Base-by-base conservation (phyloP, 306 rosid species). In the Notholithocarpus densiflorus region DNA sequence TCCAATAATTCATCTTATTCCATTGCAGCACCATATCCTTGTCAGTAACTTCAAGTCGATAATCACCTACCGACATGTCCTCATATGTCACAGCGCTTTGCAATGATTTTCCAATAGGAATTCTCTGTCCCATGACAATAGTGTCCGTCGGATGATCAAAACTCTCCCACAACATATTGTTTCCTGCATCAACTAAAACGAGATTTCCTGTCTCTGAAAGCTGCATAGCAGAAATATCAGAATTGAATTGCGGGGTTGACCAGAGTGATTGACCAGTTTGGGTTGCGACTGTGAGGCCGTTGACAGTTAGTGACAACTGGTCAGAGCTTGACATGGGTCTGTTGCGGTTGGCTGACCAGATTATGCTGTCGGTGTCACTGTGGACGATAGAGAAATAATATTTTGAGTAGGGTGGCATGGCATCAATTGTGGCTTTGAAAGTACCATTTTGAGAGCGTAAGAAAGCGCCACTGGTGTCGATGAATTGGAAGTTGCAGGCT, bases 91-190 rank as follows among this genome's bases (percentile, higher is more conserved):
- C 80, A 55, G 87, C 55, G 71, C 88, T 79, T 43, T 87, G 81
- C 81, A 94, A 81, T 64, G 56, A 77, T 60, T 82, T 53, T 40
- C 96, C 92, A 20, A 77, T 86, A 3, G 87, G 84, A 61, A 94
- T 80, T 18, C n/a, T 72, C 24, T 89, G 98, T 72, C 97, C 96
- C 15, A 84, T 72, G 37, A 94, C 97, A 80, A 90, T 79, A 19
- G 96, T 90, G 82, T 94, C 98, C 0, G 94, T 90, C 45, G 98
- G 96, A 79, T 89, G 6, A 3, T 74, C 80, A 74, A 94, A 94
- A 82, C 97, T 94, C 78, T 92, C 98, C 98, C 98, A 94, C 24
- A 94, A 88, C 78, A 94, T 89, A 48, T 19, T 79, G 71, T 92
- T 94, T 72, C 69, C 82, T 34, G 56, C 73, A 78, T 90, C 97